A percentile compares a stretch with the other conserved stretches of the same genome.
Conservation (phyloP, 2,329 filamentous ascomycete genomes). For the Fusarium sp. region DNA sequence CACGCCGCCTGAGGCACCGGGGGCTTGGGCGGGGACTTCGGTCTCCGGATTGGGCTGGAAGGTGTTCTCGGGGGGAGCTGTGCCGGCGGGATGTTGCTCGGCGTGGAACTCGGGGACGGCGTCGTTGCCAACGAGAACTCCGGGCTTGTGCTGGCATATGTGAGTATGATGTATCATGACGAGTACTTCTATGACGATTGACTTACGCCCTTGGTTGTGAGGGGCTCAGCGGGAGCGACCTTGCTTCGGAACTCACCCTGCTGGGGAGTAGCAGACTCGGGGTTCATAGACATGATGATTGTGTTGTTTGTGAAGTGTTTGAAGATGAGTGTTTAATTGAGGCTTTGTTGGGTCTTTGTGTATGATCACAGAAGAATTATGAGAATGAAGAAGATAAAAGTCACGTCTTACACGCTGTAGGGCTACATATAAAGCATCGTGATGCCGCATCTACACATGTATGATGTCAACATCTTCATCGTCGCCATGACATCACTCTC, state of each 20-base stretch:
- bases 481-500: conserved; percentile 30
- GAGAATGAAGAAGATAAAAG: background rate
- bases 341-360: background rate
- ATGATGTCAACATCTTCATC: conserved; percentile 27
- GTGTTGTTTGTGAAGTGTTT: background rate
- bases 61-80: conserved; percentile 62
- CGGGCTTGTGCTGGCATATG: conserved; percentile 68
- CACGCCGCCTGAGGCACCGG: conserved; percentile 40
- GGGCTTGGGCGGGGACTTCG: conserved; percentile 51
- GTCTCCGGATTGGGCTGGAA: conserved; percentile 52
- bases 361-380: background rate
- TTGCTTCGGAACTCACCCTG: conserved; percentile 66
- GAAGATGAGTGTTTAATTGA: background rate
- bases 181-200: background rate
- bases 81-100: conserved; percentile 68
- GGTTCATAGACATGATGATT: conserved; percentile 59
- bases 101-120: conserved; percentile 70
- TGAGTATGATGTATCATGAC: conserved; percentile 9
- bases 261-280: conserved; percentile 59
- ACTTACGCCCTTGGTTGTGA: conserved; percentile 65
- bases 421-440: conserved; percentile 15
- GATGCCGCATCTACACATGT: background rate
- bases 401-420: background rate
- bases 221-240: conserved; percentile 61
- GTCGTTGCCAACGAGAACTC: conserved; percentile 69